Base-by-base conservation (phyloP, 176 grass and related monocot species). In the Triticum turgidum region DNA sequence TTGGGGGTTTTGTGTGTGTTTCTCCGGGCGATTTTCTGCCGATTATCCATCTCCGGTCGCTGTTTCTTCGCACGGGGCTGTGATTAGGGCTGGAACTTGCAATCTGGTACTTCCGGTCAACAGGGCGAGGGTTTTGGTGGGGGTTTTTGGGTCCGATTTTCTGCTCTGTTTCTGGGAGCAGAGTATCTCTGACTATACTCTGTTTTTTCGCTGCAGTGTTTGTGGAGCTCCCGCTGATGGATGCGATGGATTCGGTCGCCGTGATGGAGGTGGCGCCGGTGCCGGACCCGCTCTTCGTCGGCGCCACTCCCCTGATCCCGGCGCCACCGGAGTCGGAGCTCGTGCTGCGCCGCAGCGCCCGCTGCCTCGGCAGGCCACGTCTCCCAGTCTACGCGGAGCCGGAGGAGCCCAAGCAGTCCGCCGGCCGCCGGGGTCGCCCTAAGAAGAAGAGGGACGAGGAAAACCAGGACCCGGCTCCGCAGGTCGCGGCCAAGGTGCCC, bases 401-500 rank as follows among this genome's bases (percentile, higher is more conserved):
- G 77, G 81, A 78, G 64, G 61, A 45, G 51, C 68, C 67, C 12
- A 89, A 89, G 72, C 77, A 81, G 51, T 21, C 84, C 22, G 21
- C 45, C 34, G 47, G 76, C 35, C 69, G 88, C 76, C 44, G 81
- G 17, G 59, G 78, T 12, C 35, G 52, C 5, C 39, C 65, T 4
- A 90, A 87, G 79, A 88, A 84, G 78, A 90, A 84, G 67, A 88
- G 62, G 65, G 86, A 87, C 5, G 81, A 68, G 25, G 88, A 90
- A 47, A 88, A 22, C 77, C 65, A 39, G 29, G 85, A 32, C 44
- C 21, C 58, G 10, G 5, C 51, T 59, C 59, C 7, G 33, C 47
- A 74, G 65, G 77, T 52, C 33, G 54, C 5, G 0, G 39, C 61
- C 24, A 91, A 74, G 65, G 66, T 58, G 25, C 74, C 0, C 39